A percentile compares a stretch with the other conserved stretches of the same genome.
These are phyloP conservation scores for Xerocomus potaroensis DNA, from an alignment of 768 basidiomycete species.

Conservation along the genomic window DNA sequence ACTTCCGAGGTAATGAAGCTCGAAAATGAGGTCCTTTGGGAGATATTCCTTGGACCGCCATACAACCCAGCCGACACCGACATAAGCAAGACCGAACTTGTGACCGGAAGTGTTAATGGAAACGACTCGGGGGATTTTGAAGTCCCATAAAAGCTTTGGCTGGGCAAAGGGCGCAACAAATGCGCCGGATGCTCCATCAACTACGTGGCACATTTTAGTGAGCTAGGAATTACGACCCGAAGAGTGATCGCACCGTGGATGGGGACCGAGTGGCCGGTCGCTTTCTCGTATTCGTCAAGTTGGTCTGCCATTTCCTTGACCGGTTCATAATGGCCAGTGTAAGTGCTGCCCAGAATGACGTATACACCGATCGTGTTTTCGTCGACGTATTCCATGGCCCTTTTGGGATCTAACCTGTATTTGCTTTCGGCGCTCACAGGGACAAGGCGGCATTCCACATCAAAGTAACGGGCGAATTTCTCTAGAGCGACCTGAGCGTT, in stretches of 20 bases:
- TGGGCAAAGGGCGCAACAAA: constrained; percentile 61
- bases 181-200: constrained; percentile 58
- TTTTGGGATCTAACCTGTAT: constrained; percentile 71
- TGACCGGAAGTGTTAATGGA: constrained; percentile 59
- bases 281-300: constrained; percentile 52
- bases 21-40: constrained; percentile 70
- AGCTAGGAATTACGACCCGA: constrained; percentile 23
- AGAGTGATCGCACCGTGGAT: constrained; percentile 31
- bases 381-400: constrained; percentile 60
- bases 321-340: constrained; percentile 65
- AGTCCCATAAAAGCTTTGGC: constrained; percentile 56
- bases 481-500: constrained; percentile 70
- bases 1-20: constrained; percentile 46
- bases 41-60: constrained; percentile 55
- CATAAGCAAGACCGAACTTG: constrained; percentile 55
- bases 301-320: constrained; percentile 82
- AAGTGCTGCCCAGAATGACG: constrained; percentile 55
- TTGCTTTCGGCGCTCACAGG: constrained; percentile 64
- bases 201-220: constrained; percentile 19
- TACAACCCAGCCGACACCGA: constrained; percentile 62
- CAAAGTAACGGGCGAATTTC: constrained; percentile 66
- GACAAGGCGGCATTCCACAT: constrained; percentile 61
- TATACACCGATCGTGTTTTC: constrained; percentile 73
- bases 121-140: constrained; percentile 54
- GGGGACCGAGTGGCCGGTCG: constrained; percentile 41